phyloP scores from a whole-genome alignment of 805 yeast genomes.

The Vanderwaltozyma tropicalis region DNA sequence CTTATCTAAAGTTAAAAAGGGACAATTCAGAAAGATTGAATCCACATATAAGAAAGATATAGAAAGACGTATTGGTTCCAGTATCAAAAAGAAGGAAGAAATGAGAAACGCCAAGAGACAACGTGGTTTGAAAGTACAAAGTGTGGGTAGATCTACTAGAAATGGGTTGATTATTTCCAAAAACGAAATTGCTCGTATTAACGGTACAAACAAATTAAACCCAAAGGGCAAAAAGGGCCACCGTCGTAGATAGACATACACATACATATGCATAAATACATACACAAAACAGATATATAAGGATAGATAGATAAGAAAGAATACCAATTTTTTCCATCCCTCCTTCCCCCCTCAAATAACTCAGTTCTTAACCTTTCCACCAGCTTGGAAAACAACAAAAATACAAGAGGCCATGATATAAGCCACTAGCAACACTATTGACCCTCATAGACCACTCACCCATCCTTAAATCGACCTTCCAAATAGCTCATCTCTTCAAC shows the following conservation, averaged over 20 bases:
- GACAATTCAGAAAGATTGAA: conserved; percentile 53
- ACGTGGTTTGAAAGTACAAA: conserved; percentile 67
- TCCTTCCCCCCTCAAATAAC: too few species aligned
- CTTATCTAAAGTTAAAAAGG: conserved; percentile 60
- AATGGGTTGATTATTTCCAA: conserved; percentile 68
- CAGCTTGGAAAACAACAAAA: too few species aligned
- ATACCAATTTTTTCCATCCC: too few species aligned
- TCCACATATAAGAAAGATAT: conserved; percentile 31
- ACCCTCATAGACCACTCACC: too few species aligned
- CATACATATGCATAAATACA: not conserved
- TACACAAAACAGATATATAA: not conserved
- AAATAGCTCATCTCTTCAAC: too few species aligned
- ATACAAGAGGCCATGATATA: too few species aligned
- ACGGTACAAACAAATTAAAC: conserved; percentile 6
- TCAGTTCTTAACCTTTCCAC: too few species aligned
- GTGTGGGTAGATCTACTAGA: conserved; percentile 66
- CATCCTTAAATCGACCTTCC: too few species aligned
- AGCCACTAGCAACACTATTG: too few species aligned
- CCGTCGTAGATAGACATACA: not conserved
- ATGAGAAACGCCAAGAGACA: conserved; percentile 41
- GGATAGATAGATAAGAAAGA: not conserved
- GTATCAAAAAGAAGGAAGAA: conserved; percentile 41
- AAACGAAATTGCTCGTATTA: conserved; percentile 42
- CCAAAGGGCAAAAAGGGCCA: conserved; percentile 2
- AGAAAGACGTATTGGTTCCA: conserved; percentile 34